These are phyloP conservation scores for Terana coerulea DNA, from an alignment of 768 basidiomycete genomes.

Conservation along the genomic window DNA sequence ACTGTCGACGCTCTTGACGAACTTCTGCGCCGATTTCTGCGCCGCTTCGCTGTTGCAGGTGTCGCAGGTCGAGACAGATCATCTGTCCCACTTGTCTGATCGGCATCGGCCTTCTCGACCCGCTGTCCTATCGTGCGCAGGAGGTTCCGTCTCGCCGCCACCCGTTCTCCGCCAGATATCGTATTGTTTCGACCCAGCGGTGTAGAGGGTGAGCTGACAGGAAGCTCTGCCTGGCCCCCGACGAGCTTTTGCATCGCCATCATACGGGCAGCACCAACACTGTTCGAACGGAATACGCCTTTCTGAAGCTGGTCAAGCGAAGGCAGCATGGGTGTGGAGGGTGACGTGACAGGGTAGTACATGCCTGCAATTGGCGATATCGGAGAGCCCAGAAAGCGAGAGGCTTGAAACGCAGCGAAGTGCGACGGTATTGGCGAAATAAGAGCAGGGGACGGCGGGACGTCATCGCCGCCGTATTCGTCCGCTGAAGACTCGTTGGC, in stretches of 20 bases:
- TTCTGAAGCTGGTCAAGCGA: conserved; percentile 75
- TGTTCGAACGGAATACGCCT: conserved; percentile 86
- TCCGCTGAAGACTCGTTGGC: conserved; percentile 72
- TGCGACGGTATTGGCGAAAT: conserved; percentile 57
- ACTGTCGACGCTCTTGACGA: conserved; percentile 38
- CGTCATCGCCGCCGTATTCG: conserved; percentile 32
- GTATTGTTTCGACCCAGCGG: conserved; percentile 65
- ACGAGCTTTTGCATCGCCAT: conserved; percentile 85
- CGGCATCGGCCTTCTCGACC: conserved; percentile 58
- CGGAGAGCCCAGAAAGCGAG: conserved; percentile 40
- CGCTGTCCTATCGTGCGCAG: conserved; percentile 58
- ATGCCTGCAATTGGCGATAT: conserved; percentile 48
- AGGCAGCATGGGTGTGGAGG: conserved; percentile 59
- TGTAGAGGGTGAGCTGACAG: conserved; percentile 37
- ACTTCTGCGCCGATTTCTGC: conserved; percentile 49
- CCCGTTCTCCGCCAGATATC: conserved; percentile 76
- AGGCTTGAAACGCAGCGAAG: conserved; percentile 35
- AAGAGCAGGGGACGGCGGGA: conserved; percentile 38
- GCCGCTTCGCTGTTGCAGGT: conserved; percentile 45
- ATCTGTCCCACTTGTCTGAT: conserved; percentile 37
- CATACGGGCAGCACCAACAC: conserved; percentile 67
- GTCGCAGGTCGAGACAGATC: conserved; percentile 20
- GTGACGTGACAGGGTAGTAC: conserved; percentile 62
- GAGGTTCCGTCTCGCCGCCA: conserved; percentile 66
- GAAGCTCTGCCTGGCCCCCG: conserved; percentile 61